A percentile compares a stretch with the other conserved stretches of the same genome.
Conservation (phyloP, 164 flowering plant genomes). For the Taxillus chinensis region DNA sequence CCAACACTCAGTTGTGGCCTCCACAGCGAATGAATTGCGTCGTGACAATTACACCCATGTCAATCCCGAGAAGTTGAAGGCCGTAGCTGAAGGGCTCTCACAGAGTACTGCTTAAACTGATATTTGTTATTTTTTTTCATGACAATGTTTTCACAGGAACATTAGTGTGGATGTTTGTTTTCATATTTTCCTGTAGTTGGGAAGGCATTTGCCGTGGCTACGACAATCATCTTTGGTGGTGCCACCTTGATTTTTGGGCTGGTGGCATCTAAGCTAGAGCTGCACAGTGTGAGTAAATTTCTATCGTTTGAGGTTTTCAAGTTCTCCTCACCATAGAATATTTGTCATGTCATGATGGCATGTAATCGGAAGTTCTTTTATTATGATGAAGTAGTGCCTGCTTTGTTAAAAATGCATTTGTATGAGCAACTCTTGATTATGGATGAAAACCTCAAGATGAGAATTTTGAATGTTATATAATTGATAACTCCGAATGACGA, state of each 20-base stretch:
- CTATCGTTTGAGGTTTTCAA: neutral
- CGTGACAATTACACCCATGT: conserved; percentile 32
- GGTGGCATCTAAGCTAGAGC: conserved; percentile 53
- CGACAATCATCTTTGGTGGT: conserved; percentile 67
- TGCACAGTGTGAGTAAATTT: conserved; percentile 44
- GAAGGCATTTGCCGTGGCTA: conserved; percentile 66
- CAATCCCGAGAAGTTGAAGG: conserved; percentile 69
- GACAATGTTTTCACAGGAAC: neutral
- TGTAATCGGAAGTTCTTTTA: neutral
- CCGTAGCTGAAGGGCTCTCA: conserved; percentile 61
- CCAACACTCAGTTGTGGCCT: conserved; percentile 38
- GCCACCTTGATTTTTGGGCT: conserved; percentile 47
- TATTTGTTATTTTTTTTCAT: neutral
- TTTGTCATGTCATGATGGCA: neutral
- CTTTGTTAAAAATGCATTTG: too few species aligned
- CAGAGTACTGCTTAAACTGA: conserved; percentile 31
- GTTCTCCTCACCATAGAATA: neutral
- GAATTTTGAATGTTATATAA: too few species aligned
- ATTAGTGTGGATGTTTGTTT: neutral
- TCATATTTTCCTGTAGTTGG: conserved; percentile 42
- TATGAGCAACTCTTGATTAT: too few species aligned
- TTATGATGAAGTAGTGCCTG: too few species aligned
- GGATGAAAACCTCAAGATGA: too few species aligned
- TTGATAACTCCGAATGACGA: too few species aligned
- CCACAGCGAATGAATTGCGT: conserved; percentile 81